Conservation (phyloP, 2,329 filamentous ascomycete species). For the Colletotrichum plurivorum region DNA sequence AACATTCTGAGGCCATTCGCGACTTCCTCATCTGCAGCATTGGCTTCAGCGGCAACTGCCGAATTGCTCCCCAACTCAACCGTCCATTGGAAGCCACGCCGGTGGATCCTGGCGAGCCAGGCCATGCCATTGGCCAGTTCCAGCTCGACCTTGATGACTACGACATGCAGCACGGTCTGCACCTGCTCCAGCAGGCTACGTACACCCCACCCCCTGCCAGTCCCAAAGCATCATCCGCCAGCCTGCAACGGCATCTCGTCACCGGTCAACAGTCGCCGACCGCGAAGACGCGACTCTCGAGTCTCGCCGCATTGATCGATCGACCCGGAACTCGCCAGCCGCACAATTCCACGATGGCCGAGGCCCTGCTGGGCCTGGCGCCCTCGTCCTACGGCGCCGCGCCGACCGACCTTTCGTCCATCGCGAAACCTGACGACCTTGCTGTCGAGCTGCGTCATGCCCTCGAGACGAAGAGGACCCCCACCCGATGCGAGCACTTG, state of each 20-base stretch:
- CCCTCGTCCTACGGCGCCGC: constrained; percentile 43
- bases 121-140: no score
- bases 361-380: constrained; percentile 46
- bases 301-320: constrained; percentile 16
- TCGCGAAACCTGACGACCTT: constrained; percentile 61
- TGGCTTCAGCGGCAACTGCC: no score
- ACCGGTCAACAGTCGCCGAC: constrained; percentile 36
- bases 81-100: no score
- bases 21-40: no score
- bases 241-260: constrained; percentile 12
- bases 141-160: no score
- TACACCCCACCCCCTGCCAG: constrained; percentile 2
- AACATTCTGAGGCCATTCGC: no score
- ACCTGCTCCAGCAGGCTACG: constrained; percentile 2
- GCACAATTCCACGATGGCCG: constrained; percentile 40
- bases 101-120: no score
- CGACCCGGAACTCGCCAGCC: background rate
- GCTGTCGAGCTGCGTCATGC: constrained; percentile 58
- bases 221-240: constrained; percentile 21
- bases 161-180: no score
- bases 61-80: no score
- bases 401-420: constrained; percentile 47
- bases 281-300: constrained; percentile 21
- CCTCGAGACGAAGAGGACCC: constrained; percentile 59
- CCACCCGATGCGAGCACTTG: constrained; percentile 65